Percentiles rank a stretch among this genome's conserved stretches.
Evolutionary conservation across 2,329 filamentous ascomycete species (phyloP).

Genomic region (Plenodomus biglobosus): DNA sequence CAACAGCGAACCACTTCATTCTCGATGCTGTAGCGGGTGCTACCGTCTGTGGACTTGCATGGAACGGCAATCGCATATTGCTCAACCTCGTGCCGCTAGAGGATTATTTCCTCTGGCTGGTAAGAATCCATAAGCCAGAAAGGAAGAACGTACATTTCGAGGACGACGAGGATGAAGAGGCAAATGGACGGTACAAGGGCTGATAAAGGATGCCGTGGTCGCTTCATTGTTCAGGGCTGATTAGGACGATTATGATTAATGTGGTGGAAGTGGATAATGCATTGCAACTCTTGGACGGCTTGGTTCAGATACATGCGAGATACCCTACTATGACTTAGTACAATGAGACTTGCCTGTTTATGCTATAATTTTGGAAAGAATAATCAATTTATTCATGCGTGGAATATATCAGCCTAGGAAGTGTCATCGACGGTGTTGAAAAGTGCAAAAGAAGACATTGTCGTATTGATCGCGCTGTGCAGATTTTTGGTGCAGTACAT

Average conservation of each 20-base stretch:
- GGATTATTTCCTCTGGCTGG: slow-evolving; percentile 65
- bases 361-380: no score
- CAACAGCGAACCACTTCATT: slow-evolving; percentile 72
- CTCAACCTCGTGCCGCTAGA: slow-evolving; percentile 67
- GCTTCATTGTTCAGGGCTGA: slow-evolving; percentile 1
- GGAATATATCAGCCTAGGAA: no score
- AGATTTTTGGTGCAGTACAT: no score
- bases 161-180: slow-evolving; percentile 21
- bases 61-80: slow-evolving; percentile 57
- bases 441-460: background rate
- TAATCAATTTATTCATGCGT: no score
- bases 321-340: background rate
- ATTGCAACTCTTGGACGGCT: background rate
- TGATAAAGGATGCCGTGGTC: slow-evolving; percentile 20
- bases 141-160: slow-evolving; percentile 19
- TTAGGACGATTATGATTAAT: background rate
- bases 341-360: background rate
- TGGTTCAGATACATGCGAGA: background rate
- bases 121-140: slow-evolving; percentile 67
- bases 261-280: background rate
- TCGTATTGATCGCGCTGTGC: background rate
- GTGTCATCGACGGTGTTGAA: no score
- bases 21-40: slow-evolving; percentile 71
- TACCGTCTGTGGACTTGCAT: slow-evolving; percentile 64
- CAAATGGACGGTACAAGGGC: slow-evolving; percentile 7